Evolutionary conservation across 2,329 filamentous ascomycete species (phyloP), one percentile per base, ranked within the genome.

Genomic region (Ophiostoma triangulosporum): DNA sequence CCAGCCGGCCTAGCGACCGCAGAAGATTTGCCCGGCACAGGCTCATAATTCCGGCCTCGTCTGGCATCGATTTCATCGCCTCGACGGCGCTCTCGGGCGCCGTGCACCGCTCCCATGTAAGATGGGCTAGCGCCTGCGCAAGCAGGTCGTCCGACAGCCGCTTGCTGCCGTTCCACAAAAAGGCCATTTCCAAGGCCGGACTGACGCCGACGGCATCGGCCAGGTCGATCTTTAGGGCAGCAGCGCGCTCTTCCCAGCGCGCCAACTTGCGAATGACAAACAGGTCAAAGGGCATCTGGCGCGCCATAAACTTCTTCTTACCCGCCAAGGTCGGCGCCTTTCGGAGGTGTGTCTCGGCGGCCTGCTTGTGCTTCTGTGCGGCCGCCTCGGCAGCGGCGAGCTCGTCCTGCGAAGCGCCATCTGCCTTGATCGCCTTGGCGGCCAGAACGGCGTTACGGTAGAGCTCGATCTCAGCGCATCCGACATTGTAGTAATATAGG

Each of bases 121-220:
- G 68, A n/a, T 76, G 75, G 1, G 65, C 7, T 35, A 88, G 65
- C 0, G 81, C 86, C 40, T 73, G 69, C 48, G 84, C 71, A 14
- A 95, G 71, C 56, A 91, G 78, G 0, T 70, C 69, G 1, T 69
- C 61, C 2, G 77, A 72, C 87, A 95, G 94, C 53, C 88, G 81
- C 67, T 87, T 91, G 61, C 80, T 81, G 0, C 90, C 91, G 63
- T 88, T 90, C 90, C 90, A 97, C 61, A 97, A 81, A 65, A 91
- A 95, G 12, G 86, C 83, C 85, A 97, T 95, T 70, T 97, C 93
- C 62, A 89, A 80, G 0, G 88, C 73, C 0, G 93, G 93, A 56
- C 83, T 86, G 3, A 87, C 75, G 0, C 89, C 89, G 8, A 94
- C 74, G 0, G 86, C 89, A 60, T 97, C 91, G 1, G 85, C 77